Base-by-base conservation (phyloP, 2,329 filamentous ascomycete species). In the Fusarium tupiense region DNA sequence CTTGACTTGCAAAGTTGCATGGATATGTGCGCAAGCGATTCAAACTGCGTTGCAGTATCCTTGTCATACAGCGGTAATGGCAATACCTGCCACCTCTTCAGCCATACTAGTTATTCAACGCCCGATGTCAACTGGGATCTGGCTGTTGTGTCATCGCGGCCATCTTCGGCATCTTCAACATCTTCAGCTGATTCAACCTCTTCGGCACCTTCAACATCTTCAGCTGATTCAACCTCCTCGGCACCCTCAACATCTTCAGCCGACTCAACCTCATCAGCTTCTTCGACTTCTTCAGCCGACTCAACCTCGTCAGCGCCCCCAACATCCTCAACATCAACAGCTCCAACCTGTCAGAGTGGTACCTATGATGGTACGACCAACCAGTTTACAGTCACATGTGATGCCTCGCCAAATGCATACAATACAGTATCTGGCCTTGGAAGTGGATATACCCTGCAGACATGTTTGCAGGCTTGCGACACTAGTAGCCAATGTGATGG, bases 341-440 rank as follows among this genome's bases (percentile, higher is more conserved):
- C 16, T 19, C 16, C 35, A 37, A 37, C 35, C 9, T 43, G 41
- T 14, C 41, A 43, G 5, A 16, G 13, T 11, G 41, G 41, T 24
- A 43, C 41, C 13, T 10, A 16, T 4, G 8, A 14, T 10, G 41
- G 41, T 9, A 17, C 22, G 1, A 16, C 16, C 13, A 43, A 24
- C 10, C 41, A 43, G 41, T 43, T 43, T 43, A 10, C 3, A 24
- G 14, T 43, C 1, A 43, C 22, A 43, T 43, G 41, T 17, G 22
- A 6, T 16, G 3, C 2, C 22, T n/a, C 13, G 13, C 40, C 22
- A 2, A 43, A n/a, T 16, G 3, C 2, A 2, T 43, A 43, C 8
- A n/a, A 4, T 16, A n/a, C 8, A 5, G 0, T 43, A 3, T 6
- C 1, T 10, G 4, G 2, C 3, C 40, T 43, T 43, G 22, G 40